phyloP scores from a whole-genome alignment of 257 asterid species.

The Solanum etuberosum region DNA sequence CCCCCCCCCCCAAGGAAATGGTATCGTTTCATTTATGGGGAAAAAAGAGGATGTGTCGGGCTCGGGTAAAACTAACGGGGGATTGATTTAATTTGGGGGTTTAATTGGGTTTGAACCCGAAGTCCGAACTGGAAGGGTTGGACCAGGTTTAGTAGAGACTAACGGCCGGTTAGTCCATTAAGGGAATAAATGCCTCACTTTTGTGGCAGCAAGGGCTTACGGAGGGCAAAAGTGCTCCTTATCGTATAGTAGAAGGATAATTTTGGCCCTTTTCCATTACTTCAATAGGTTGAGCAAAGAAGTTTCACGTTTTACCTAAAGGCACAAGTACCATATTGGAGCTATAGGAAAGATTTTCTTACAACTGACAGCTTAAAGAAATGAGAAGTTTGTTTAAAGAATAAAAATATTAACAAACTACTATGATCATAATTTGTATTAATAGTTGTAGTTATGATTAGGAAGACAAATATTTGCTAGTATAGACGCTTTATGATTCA shows the following conservation, averaged over 20 bases:
- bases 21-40: neutral
- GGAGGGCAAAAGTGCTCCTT: neutral
- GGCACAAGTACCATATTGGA: neutral
- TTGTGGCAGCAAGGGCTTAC: neutral
- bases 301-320: neutral
- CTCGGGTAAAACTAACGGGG: neutral
- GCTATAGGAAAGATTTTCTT: neutral
- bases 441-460: neutral
- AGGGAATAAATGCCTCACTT: neutral
- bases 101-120: neutral
- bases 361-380: neutral
- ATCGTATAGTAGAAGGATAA: neutral
- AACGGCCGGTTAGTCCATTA: neutral
- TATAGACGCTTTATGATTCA: neutral
- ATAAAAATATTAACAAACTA: neutral
- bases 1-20: neutral
- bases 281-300: neutral
- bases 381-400: neutral
- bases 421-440: neutral
- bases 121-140: neutral
- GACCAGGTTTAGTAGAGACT: neutral
- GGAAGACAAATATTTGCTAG: neutral
- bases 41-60: neutral
- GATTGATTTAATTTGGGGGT: neutral
- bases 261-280: neutral